Conservation (phyloP, 2,329 filamentous ascomycete species). For the Exophiala sp. region DNA sequence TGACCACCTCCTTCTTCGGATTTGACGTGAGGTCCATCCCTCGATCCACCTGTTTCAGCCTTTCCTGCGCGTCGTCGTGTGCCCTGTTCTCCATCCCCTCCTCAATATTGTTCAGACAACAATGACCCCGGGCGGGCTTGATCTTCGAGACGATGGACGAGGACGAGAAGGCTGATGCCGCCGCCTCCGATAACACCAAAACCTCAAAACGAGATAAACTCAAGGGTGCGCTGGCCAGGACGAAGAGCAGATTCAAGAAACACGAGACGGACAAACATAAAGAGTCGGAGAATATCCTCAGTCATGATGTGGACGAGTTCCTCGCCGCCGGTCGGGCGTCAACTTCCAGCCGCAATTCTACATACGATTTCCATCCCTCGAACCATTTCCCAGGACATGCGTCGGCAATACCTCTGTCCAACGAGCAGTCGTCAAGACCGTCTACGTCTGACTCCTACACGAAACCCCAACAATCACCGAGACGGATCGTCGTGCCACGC, state of each 20-base stretch:
- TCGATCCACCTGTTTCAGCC: constrained; percentile 19
- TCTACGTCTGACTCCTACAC: constrained; percentile 24
- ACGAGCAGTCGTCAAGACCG: constrained; percentile 18
- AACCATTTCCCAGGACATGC: not conserved
- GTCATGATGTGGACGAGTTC: constrained; percentile 27
- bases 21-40: constrained; percentile 1
- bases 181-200: constrained; percentile 14
- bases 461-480: constrained; percentile 29
- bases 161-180: constrained; percentile 18
- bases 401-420: not conserved
- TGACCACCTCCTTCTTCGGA: not conserved
- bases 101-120: constrained; percentile 6
- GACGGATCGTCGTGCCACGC: constrained; percentile 31
- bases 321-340: constrained; percentile 24
- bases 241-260: constrained; percentile 29
- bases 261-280: constrained; percentile 17
- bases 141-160: constrained; percentile 22
- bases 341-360: constrained; percentile 14
- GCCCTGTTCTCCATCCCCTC: not conserved
- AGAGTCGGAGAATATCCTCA: constrained; percentile 13
- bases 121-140: constrained; percentile 10
- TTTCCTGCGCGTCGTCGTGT: not conserved
- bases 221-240: constrained; percentile 26
- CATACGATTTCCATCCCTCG: constrained; percentile 1
- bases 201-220: constrained; percentile 20